Percentiles rank a stretch among this genome's conserved stretches.
Evolutionary conservation across 345 rosid species (phyloP).

Genomic region (Geranium brycei): DNA sequence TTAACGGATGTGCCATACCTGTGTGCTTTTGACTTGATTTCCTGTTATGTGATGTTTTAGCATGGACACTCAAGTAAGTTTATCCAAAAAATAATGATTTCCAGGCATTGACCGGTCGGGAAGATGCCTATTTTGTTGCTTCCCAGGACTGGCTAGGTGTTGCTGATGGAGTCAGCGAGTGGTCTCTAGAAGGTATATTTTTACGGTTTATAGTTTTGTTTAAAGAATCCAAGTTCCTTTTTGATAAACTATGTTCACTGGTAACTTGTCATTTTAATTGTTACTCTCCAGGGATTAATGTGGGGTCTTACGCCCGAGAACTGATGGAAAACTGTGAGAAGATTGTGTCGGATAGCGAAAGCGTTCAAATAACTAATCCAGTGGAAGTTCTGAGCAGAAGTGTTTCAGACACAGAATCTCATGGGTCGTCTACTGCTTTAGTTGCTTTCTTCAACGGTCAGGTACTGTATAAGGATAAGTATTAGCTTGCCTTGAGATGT

Average conservation of each 20-base stretch:
- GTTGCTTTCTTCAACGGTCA: conserved; percentile 49
- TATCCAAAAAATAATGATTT: conserved; percentile 46
- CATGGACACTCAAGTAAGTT: conserved; percentile 20
- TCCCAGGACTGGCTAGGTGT: conserved; percentile 54
- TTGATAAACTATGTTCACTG: not conserved
- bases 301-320: conserved; percentile 40
- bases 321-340: conserved; percentile 42
- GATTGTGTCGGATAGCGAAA: conserved; percentile 25
- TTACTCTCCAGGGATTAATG: conserved; percentile 32
- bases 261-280: not conserved
- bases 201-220: not conserved
- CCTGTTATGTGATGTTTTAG: not conserved
- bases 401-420: conserved; percentile 33
- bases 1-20: not conserved
- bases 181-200: conserved; percentile 62
- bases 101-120: conserved; percentile 86
- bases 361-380: conserved; percentile 27
- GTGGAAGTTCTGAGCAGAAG: conserved; percentile 39
- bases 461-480: conserved; percentile 19
- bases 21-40: not conserved
- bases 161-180: conserved; percentile 63
- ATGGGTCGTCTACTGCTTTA: conserved; percentile 55
- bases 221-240: not conserved
- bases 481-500: not conserved
- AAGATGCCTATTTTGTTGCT: conserved; percentile 59